These are phyloP conservation scores for Stephanodiscus triporus DNA, from an alignment of 108 stramenopile genomes.

Conservation along the genomic window DNA sequence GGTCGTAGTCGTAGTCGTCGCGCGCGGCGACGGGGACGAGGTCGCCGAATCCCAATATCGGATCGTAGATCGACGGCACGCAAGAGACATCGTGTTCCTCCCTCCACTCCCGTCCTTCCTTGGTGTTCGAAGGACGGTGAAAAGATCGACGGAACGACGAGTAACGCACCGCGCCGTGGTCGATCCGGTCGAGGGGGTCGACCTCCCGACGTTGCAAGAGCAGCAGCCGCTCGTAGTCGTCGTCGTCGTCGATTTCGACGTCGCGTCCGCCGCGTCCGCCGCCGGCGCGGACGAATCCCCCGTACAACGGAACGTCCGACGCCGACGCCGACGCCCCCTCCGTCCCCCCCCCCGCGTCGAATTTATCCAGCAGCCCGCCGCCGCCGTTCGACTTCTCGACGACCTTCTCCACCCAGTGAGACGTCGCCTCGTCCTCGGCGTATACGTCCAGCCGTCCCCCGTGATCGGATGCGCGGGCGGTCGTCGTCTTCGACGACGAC, in stretches of 20 bases:
- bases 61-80: conserved; percentile 55
- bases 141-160: conserved; percentile 37
- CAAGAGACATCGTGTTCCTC: conserved; percentile 57
- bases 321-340: not conserved
- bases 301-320: too few relatives aligned
- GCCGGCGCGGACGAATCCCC: too few relatives aligned
- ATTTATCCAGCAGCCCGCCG: not conserved
- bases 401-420: conserved; percentile 58
- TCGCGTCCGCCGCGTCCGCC: not conserved
- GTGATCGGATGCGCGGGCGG: not conserved
- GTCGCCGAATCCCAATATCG: conserved; percentile 58
- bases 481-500: not conserved
- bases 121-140: conserved; percentile 23
- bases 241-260: conserved; percentile 7
- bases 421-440: conserved; percentile 86
- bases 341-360: not conserved
- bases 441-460: conserved; percentile 70
- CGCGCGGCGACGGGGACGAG: not conserved
- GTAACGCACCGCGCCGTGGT: conserved; percentile 36
- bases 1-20: not conserved
- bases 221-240: conserved; percentile 19
- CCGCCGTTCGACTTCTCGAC: not conserved
- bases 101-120: conserved; percentile 51
- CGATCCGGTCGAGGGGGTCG: conserved; percentile 33
- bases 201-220: conserved; percentile 36